These are phyloP conservation scores for Venturia asperata DNA, from an alignment of 2,329 filamentous ascomycete genomes.

Conservation along the genomic window DNA sequence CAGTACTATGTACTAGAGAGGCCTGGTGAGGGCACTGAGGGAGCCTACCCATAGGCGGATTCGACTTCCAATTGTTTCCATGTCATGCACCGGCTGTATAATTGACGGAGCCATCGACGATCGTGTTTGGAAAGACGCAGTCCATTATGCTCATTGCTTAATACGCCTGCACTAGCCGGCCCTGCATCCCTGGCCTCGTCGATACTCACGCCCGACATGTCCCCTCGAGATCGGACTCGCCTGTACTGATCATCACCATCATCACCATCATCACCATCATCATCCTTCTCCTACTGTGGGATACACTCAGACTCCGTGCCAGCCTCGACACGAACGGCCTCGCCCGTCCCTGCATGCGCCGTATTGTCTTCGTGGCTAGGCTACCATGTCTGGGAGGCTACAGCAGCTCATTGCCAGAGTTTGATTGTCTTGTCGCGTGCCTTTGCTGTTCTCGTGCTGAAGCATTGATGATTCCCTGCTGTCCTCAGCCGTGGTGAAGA, in stretches of 20 bases:
- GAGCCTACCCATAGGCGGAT: not conserved
- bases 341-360: not conserved
- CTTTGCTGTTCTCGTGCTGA: not conserved
- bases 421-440: not conserved
- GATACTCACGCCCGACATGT: constrained; percentile 1
- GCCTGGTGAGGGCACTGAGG: not conserved
- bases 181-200: not conserved
- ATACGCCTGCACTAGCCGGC: not conserved
- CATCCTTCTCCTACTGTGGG: no score
- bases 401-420: no score
- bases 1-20: not conserved
- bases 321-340: not conserved
- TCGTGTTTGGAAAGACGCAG: not conserved
- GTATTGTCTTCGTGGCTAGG: no score
- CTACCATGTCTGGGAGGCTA: no score
- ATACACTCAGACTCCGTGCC: not conserved
- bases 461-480: no score
- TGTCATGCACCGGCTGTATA: constrained; percentile 4
- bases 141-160: not conserved
- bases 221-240: not conserved
- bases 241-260: not conserved
- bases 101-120: not conserved
- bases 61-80: not conserved
- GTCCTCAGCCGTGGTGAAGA: not conserved
- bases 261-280: no score